Conservation (phyloP, 2,329 filamentous ascomycete genomes). For the Ascomycota sp. region DNA sequence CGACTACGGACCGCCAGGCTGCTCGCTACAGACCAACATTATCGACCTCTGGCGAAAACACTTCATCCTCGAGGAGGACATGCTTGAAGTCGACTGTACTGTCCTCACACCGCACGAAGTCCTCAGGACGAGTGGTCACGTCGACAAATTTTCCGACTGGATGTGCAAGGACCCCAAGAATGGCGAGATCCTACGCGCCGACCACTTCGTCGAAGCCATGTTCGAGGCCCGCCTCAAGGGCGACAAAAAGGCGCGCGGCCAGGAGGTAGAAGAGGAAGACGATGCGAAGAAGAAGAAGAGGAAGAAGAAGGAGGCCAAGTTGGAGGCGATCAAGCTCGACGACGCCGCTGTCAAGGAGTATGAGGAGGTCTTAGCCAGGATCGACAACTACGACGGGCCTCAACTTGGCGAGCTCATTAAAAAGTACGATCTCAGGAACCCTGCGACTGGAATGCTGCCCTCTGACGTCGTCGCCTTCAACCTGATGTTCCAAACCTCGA, state of each 20-base stretch:
- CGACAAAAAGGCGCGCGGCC: slow-evolving; percentile 77
- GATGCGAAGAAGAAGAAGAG: slow-evolving; percentile 51
- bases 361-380: slow-evolving; percentile 73
- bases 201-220: slow-evolving; percentile 90
- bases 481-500: slow-evolving; percentile 94
- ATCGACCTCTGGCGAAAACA: slow-evolving; percentile 83
- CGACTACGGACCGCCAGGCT: slow-evolving; percentile 83
- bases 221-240: slow-evolving; percentile 74
- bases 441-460: slow-evolving; percentile 55
- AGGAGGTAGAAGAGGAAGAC: slow-evolving; percentile 60
- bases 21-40: slow-evolving; percentile 70
- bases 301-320: slow-evolving; percentile 83
- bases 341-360: slow-evolving; percentile 78
- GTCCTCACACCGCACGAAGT: slow-evolving; percentile 86
- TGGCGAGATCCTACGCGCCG: slow-evolving; percentile 87
- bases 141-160: slow-evolving; percentile 96
- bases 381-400: slow-evolving; percentile 84
- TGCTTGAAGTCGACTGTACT: slow-evolving; percentile 88
- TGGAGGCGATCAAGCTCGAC: slow-evolving; percentile 65
- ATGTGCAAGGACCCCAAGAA: slow-evolving; percentile 99
- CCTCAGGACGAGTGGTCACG: slow-evolving; percentile 87
- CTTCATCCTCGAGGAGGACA: slow-evolving; percentile 81
- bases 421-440: slow-evolving; percentile 83
- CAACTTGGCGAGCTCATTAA: slow-evolving; percentile 74
- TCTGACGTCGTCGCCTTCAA: slow-evolving; percentile 81